A percentile compares a stretch with the other conserved stretches of the same genome.
These are phyloP conservation scores for Obba rivulosa DNA, from an alignment of 768 basidiomycete genomes.

Conservation along the genomic window DNA sequence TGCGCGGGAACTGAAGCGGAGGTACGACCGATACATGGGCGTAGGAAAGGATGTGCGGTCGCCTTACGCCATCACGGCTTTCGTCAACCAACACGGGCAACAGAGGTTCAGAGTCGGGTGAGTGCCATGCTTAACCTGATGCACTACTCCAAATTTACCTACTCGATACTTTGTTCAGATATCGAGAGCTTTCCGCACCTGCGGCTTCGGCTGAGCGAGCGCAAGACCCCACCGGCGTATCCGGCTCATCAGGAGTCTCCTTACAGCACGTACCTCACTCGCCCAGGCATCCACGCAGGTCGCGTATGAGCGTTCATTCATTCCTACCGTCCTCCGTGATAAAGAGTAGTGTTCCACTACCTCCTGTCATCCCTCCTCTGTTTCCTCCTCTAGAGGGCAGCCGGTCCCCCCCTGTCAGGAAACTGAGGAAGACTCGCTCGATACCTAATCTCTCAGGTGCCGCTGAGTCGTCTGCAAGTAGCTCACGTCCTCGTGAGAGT, in stretches of 20 bases:
- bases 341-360: conserved; percentile 28
- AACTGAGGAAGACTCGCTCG: conserved; percentile 68
- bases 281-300: conserved; percentile 32
- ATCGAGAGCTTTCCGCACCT: conserved; percentile 58
- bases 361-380: background rate
- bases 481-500: conserved; percentile 11
- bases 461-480: background rate
- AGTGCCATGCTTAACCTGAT: conserved; percentile 22
- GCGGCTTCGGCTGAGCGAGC: conserved; percentile 45
- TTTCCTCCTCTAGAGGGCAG: conserved; percentile 16
- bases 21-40: conserved; percentile 64
- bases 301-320: conserved; percentile 66
- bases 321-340: conserved; percentile 48
- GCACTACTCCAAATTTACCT: background rate
- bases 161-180: conserved; percentile 30
- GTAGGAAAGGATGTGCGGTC: conserved; percentile 65
- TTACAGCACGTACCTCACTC: conserved; percentile 1
- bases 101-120: conserved; percentile 76
- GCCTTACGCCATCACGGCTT: conserved; percentile 78
- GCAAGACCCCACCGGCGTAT: conserved; percentile 31
- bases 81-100: conserved; percentile 76
- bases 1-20: conserved; percentile 71
- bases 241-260: conserved; percentile 1
- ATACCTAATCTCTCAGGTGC: conserved; percentile 51
- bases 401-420: conserved; percentile 38